Evolutionary conservation across 371 early-diverging fungal species (phyloP).

Genomic region (Zychaea mexicana): DNA sequence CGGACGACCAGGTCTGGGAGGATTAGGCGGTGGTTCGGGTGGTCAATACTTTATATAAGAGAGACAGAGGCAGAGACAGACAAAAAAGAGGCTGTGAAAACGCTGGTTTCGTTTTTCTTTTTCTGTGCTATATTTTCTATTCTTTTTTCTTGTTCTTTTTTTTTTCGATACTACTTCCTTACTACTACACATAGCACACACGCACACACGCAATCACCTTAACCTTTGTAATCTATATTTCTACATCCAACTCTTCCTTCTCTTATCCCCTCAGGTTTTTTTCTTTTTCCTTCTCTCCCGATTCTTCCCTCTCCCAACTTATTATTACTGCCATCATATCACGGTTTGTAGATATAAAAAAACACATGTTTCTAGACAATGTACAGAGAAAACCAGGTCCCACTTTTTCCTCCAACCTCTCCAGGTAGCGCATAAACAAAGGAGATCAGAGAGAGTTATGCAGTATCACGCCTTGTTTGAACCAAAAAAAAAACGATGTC

Average conservation of each 20-base stretch:
- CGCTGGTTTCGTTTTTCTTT: neutral
- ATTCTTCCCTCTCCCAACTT: neutral
- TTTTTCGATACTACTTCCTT: neutral
- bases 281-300: neutral
- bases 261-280: neutral
- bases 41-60: conserved; percentile 52
- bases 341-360: too few species aligned
- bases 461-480: too few species aligned
- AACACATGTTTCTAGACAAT: neutral
- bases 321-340: too few species aligned
- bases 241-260: neutral
- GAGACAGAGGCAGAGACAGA: neutral
- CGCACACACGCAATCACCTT: neutral
- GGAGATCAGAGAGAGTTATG: too few species aligned
- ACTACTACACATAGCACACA: neutral
- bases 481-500: neutral
- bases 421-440: too few species aligned
- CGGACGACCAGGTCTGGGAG: conserved; percentile 27
- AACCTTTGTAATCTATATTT: neutral
- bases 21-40: conserved; percentile 38
- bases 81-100: neutral
- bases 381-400: neutral
- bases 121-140: neutral
- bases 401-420: too few species aligned
- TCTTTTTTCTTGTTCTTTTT: neutral